Conservation (phyloP, 176 grass and related monocot genomes). For the Alloteropsis semialata region DNA sequence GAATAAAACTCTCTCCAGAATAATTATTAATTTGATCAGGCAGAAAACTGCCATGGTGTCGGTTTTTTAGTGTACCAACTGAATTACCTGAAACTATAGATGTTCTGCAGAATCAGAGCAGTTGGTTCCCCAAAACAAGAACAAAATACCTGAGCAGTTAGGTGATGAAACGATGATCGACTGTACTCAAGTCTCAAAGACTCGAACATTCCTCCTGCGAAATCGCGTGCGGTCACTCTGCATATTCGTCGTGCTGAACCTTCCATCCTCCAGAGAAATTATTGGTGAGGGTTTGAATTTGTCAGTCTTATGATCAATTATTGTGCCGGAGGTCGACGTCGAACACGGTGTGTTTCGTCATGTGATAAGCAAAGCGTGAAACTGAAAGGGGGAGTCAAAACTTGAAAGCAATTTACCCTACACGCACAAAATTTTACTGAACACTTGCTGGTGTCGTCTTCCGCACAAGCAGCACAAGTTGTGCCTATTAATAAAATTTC, state of each 20-base stretch:
- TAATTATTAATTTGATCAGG: neutral
- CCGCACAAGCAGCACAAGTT: neutral
- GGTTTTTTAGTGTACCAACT: neutral
- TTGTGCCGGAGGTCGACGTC: neutral
- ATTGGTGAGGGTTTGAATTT: neutral
- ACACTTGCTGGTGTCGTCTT: neutral
- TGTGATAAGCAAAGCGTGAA: neutral
- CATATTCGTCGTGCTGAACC: neutral
- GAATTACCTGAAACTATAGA: conserved; percentile 12
- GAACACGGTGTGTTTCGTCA: conserved; percentile 5
- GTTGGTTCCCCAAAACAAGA: neutral
- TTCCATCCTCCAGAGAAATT: neutral
- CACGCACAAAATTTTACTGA: neutral
- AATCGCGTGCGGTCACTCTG: neutral
- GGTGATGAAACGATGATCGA: neutral
- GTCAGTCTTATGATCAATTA: neutral
- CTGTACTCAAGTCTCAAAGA: neutral
- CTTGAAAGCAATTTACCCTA: neutral
- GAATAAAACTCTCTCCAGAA: no score
- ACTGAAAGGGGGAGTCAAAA: neutral
- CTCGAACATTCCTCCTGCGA: neutral
- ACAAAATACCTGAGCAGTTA: no score
- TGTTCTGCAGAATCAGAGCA: no score
- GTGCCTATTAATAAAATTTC: neutral
- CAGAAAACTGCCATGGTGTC: neutral